Evolutionary conservation across 345 rosid species (phyloP).

Genomic region (Sonneratia alba): DNA sequence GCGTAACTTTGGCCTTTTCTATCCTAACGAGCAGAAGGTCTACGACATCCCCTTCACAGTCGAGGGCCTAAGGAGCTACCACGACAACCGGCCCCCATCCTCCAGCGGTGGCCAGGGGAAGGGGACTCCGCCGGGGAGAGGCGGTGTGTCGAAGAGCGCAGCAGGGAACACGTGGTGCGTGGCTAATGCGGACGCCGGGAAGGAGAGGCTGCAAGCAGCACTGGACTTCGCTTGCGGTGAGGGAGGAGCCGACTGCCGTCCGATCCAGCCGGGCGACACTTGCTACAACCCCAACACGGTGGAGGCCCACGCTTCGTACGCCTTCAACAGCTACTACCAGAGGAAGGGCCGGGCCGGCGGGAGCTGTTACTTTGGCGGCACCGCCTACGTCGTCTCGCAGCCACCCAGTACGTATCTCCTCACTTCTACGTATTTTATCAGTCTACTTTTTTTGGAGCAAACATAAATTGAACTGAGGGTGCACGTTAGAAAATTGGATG

Average conservation of each 20-base stretch:
- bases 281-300: slow-evolving; percentile 70
- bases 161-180: slow-evolving; percentile 69
- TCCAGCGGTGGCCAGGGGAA: slow-evolving; percentile 20
- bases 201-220: slow-evolving; percentile 54
- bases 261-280: slow-evolving; percentile 59
- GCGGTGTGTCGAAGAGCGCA: slow-evolving; percentile 45
- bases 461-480: not conserved
- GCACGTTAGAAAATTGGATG: not conserved
- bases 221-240: slow-evolving; percentile 85
- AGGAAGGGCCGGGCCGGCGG: slow-evolving; percentile 60
- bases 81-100: slow-evolving; percentile 19
- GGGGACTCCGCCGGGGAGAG: slow-evolving; percentile 16
- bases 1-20: slow-evolving; percentile 88
- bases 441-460: not conserved
- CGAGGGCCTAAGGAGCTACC: slow-evolving; percentile 46
- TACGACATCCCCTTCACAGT: slow-evolving; percentile 66
- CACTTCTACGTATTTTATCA: not conserved
- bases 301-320: slow-evolving; percentile 90
- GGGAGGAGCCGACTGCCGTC: slow-evolving; percentile 78
- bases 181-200: slow-evolving; percentile 52
- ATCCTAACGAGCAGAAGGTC: slow-evolving; percentile 66
- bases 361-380: slow-evolving; percentile 76
- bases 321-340: slow-evolving; percentile 90
- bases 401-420: slow-evolving; percentile 53
- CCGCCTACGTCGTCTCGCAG: slow-evolving; percentile 71